Percentiles rank a stretch among this genome's conserved stretches.
phyloP scores from a whole-genome alignment of 225 moss, liverwort and hornwort species.

The Pseudoscleropodium purum region DNA sequence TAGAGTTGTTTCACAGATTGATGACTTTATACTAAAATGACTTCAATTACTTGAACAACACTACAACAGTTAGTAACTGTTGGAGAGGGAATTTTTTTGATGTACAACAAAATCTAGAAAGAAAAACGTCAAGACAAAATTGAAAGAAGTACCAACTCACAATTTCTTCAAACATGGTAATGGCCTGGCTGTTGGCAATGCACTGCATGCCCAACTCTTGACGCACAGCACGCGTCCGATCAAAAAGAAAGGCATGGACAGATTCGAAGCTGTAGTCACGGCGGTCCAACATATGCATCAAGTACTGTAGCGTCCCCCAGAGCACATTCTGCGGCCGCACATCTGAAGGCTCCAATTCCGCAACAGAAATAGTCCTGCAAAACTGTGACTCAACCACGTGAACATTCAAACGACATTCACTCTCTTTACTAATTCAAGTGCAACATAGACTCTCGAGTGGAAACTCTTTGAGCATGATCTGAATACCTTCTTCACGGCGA shows the following conservation, averaged over 20 bases:
- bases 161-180: conserved; percentile 89
- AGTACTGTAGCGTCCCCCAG: conserved; percentile 77
- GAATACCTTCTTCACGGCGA: conserved; percentile 94
- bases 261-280: conserved; percentile 69
- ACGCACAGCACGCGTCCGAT: conserved; percentile 85
- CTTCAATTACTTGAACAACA: background rate
- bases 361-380: conserved; percentile 90
- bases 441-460: background rate
- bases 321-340: conserved; percentile 81
- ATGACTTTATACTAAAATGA: background rate
- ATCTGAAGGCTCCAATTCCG: conserved; percentile 73
- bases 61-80: background rate
- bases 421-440: background rate
- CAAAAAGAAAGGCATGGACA: conserved; percentile 85
- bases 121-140: background rate
- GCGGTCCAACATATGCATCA: conserved; percentile 74
- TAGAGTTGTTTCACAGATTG: background rate
- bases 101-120: background rate
- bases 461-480: background rate
- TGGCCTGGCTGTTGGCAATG: conserved; percentile 62
- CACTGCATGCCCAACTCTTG: conserved; percentile 96
- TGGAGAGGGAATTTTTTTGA: background rate
- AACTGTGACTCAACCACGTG: conserved; percentile 42
- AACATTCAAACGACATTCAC: background rate
- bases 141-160: conserved; percentile 29